A percentile compares a stretch with the other conserved stretches of the same genome.
Conservation (phyloP, 441 rosid species). For the Daphne laureola region DNA sequence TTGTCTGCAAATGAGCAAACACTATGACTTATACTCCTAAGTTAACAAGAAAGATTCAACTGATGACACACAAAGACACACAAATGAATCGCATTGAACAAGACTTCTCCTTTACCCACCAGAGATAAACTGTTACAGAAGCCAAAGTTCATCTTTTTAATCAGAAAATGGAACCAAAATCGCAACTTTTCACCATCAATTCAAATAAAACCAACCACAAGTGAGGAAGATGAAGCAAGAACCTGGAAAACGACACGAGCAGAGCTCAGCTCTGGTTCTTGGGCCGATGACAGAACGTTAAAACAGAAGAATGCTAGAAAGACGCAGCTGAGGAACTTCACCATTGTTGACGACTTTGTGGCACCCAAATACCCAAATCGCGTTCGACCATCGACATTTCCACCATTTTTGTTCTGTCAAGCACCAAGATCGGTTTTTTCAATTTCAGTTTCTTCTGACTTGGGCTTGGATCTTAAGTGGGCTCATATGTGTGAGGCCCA, state of each 20-base stretch:
- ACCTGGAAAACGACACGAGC: constrained; percentile 94
- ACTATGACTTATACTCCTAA: not conserved
- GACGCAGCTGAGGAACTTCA: constrained; percentile 20
- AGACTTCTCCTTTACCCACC: too few relatives aligned
- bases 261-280: constrained; percentile 60
- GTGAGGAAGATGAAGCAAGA: not conserved
- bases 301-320: constrained; percentile 18
- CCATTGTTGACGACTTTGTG: constrained; percentile 14
- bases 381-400: constrained; percentile 2
- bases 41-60: not conserved
- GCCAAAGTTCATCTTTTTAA: not conserved
- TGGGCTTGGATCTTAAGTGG: too few relatives aligned
- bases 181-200: not conserved
- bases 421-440: too few relatives aligned
- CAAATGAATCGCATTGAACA: not conserved
- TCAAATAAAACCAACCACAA: not conserved
- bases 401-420: not conserved
- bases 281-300: constrained; percentile 23
- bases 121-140: not conserved
- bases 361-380: constrained; percentile 25
- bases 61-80: not conserved
- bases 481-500: not conserved
- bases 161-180: not conserved
- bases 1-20: constrained; percentile 38
- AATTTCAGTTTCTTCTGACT: not conserved